These are phyloP conservation scores for Luvunga scandens DNA, from an alignment of 345 rosid genomes.

Conservation along the genomic window DNA sequence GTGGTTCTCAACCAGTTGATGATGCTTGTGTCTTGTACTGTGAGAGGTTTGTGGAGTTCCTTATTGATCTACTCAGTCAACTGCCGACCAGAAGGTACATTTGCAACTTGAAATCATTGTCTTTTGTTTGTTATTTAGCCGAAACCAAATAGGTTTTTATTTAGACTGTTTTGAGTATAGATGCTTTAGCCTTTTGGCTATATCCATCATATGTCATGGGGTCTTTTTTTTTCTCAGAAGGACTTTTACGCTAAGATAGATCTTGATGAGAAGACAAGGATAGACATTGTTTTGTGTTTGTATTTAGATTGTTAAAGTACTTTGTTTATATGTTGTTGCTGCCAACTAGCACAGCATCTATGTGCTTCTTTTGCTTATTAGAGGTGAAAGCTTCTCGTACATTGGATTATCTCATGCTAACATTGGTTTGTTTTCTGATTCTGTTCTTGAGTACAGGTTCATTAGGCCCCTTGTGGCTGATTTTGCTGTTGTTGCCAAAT, in stretches of 20 bases:
- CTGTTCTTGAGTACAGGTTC: conserved; percentile 47
- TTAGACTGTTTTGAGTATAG: background rate
- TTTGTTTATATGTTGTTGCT: background rate
- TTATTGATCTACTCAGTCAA: conserved; percentile 93
- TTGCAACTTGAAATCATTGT: background rate
- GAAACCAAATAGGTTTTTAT: background rate
- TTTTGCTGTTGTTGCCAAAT: conserved; percentile 91
- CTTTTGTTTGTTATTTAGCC: no score
- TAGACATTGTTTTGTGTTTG: no score
- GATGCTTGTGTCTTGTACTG: conserved; percentile 84
- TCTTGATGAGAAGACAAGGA: no score
- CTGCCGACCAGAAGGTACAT: conserved; percentile 94
- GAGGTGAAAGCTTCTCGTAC: background rate
- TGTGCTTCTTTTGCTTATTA: background rate
- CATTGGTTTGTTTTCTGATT: background rate
- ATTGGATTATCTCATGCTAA: background rate
- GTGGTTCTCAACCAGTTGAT: conserved; percentile 42
- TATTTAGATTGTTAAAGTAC: no score
- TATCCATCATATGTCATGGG: background rate
- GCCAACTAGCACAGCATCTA: background rate
- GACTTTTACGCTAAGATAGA: background rate
- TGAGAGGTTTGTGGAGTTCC: conserved; percentile 97
- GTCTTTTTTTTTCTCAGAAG: background rate
- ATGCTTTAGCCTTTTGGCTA: conserved; percentile 8
- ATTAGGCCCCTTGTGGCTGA: conserved; percentile 97